These are phyloP conservation scores for Wickerhamomyces bisporus DNA, from an alignment of 805 yeast species.

Conservation along the genomic window DNA sequence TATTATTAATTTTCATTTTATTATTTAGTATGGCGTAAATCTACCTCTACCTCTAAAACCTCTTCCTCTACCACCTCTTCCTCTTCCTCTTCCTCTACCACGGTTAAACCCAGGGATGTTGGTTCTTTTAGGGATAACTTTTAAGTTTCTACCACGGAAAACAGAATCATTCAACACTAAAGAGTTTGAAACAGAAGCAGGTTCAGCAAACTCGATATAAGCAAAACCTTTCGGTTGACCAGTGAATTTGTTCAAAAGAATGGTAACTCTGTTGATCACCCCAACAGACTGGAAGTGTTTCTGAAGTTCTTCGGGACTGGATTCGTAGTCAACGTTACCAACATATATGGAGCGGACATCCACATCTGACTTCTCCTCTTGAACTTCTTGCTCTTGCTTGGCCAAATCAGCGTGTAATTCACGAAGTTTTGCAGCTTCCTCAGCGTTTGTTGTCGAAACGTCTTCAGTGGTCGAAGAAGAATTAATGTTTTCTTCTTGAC, in stretches of 20 bases:
- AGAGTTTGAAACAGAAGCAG: conserved; percentile 59
- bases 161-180: conserved; percentile 57
- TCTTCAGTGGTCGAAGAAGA: background rate
- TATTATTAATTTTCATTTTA: too few species aligned
- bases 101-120: conserved; percentile 67
- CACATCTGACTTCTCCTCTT: conserved; percentile 54
- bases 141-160: conserved; percentile 65
- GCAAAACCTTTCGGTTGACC: conserved; percentile 89
- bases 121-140: conserved; percentile 74
- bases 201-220: conserved; percentile 75
- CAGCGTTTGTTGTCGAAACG: conserved; percentile 24
- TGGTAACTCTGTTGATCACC: conserved; percentile 73
- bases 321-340: conserved; percentile 77
- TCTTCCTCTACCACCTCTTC: conserved; percentile 38
- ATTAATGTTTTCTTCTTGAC: background rate
- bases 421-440: conserved; percentile 57
- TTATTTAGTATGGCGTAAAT: conserved; percentile 35
- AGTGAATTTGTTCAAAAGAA: conserved; percentile 62
- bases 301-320: conserved; percentile 77
- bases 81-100: conserved; percentile 44
- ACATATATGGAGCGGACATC: conserved; percentile 76
- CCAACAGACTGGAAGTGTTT: conserved; percentile 68
- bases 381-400: conserved; percentile 34
- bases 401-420: conserved; percentile 50
- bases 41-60: conserved; percentile 36